Evolutionary conservation across 2,329 filamentous ascomycete species (phyloP).

Genomic region (Fusarium algeriense): DNA sequence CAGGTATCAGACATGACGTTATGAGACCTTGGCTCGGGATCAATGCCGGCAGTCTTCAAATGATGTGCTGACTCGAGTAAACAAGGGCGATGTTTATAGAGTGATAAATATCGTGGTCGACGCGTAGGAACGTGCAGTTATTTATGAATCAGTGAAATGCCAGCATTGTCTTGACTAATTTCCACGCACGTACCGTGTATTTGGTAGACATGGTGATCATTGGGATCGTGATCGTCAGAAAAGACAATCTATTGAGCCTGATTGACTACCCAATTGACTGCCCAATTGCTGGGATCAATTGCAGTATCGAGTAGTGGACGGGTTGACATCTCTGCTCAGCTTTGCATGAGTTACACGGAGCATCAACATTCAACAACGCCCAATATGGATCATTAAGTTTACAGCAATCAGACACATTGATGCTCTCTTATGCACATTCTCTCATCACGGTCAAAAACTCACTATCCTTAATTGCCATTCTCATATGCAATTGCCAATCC

Average conservation of each 20-base stretch:
- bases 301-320: too few relatives aligned
- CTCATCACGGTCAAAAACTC: background rate
- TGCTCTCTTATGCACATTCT: too few relatives aligned
- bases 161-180: conserved; percentile 30
- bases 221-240: conserved; percentile 24
- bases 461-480: background rate
- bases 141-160: conserved; percentile 37
- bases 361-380: background rate
- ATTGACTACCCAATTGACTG: background rate
- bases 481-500: background rate
- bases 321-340: too few relatives aligned
- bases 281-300: too few relatives aligned
- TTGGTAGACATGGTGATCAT: conserved; percentile 28
- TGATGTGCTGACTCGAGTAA: conserved; percentile 19
- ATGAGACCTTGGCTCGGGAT: conserved; percentile 5
- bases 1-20: conserved; percentile 22
- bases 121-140: conserved; percentile 27
- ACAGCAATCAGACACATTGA: background rate
- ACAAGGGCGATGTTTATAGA: conserved; percentile 7
- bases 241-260: background rate
- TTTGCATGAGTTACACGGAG: too few relatives aligned
- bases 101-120: background rate
- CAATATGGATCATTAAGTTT: too few relatives aligned
- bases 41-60: background rate
- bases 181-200: conserved; percentile 9